Percentiles rank a stretch among this genome's conserved stretches.
Evolutionary conservation across 164 flowering plant species (phyloP).

Genomic region (Saururus chinensis): DNA sequence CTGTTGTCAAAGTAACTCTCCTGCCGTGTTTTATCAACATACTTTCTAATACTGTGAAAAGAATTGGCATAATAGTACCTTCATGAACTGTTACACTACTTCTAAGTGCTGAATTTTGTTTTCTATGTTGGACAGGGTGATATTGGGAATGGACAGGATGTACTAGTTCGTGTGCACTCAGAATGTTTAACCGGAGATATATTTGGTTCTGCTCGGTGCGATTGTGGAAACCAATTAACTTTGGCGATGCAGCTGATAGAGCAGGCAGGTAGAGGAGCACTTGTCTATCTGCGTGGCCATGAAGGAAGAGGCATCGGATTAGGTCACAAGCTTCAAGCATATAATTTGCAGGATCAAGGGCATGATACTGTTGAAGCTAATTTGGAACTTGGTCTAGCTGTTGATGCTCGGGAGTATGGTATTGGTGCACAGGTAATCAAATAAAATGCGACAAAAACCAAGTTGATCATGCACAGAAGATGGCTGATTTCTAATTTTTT

Average conservation of each 20-base stretch:
- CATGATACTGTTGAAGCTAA: constrained; percentile 98
- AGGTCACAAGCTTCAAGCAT: constrained; percentile 83
- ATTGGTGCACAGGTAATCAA: constrained; percentile 78
- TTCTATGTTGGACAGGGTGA: constrained; percentile 38
- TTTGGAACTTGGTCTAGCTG: constrained; percentile 73
- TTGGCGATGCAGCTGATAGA: constrained; percentile 78
- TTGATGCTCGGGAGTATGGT: constrained; percentile 87
- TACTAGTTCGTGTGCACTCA: constrained; percentile 82
- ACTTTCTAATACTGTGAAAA: too few relatives aligned
- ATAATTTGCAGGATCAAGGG: constrained; percentile 86
- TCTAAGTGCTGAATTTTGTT: constrained; percentile 69
- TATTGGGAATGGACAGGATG: constrained; percentile 73
- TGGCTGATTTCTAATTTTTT: too few relatives aligned
- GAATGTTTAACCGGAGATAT: constrained; percentile 90
- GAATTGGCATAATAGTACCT: too few relatives aligned
- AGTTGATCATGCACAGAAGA: too few relatives aligned
- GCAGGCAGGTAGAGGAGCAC: constrained; percentile 66
- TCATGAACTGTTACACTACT: neutral
- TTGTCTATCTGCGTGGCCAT: constrained; percentile 80
- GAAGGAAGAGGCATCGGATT: constrained; percentile 93
- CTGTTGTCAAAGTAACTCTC: constrained; percentile 55
- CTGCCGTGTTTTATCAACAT: neutral
- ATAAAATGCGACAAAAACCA: too few relatives aligned
- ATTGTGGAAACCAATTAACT: constrained; percentile 81
- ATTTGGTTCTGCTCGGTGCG: constrained; percentile 82